Percentiles rank a stretch among this genome's conserved stretches.
Evolutionary conservation across 352 stramenopile genomes (phyloP).

Genomic region (Phytopythium aichiense): DNA sequence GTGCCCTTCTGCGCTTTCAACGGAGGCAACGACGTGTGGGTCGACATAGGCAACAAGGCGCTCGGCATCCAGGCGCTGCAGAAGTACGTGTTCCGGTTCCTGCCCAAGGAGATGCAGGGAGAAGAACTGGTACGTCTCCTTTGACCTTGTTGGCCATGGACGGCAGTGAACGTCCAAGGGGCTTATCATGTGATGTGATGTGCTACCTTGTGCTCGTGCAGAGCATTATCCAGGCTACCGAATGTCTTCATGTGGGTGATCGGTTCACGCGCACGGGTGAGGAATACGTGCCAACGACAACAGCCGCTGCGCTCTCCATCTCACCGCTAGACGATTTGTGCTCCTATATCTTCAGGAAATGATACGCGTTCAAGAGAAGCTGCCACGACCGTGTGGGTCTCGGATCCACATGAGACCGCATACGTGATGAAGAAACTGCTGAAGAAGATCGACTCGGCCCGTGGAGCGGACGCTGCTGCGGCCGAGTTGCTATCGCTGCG

Average conservation of each 20-base stretch:
- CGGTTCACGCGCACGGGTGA: slow-evolving; percentile 72
- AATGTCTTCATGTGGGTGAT: slow-evolving; percentile 95
- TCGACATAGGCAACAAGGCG: slow-evolving; percentile 96
- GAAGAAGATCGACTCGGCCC: slow-evolving; percentile 43
- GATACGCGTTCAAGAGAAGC: slow-evolving; percentile 91
- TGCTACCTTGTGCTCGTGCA: slow-evolving; percentile 1
- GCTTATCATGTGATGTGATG: too few relatives aligned
- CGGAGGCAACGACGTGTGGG: slow-evolving; percentile 94
- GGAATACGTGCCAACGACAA: not conserved
- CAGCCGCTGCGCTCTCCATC: too few relatives aligned
- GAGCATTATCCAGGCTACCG: slow-evolving; percentile 65
- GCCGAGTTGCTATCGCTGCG: slow-evolving; percentile 8
- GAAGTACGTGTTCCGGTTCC: slow-evolving; percentile 70
- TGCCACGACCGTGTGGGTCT: slow-evolving; percentile 95
- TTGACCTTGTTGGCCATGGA: not conserved
- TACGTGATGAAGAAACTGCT: slow-evolving; percentile 94
- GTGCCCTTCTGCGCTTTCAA: slow-evolving; percentile 97
- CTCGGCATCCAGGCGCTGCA: slow-evolving; percentile 92
- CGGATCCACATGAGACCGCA: slow-evolving; percentile 91
- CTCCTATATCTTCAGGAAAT: slow-evolving; percentile 72
- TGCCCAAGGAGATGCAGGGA: slow-evolving; percentile 74
- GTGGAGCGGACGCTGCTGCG: slow-evolving; percentile 26
- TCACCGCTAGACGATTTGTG: not conserved
- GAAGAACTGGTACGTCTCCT: slow-evolving; percentile 41
- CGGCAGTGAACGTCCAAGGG: too few relatives aligned